phyloP scores from a whole-genome alignment of 2,329 filamentous ascomycete species.

The Penicillium frequentans region DNA sequence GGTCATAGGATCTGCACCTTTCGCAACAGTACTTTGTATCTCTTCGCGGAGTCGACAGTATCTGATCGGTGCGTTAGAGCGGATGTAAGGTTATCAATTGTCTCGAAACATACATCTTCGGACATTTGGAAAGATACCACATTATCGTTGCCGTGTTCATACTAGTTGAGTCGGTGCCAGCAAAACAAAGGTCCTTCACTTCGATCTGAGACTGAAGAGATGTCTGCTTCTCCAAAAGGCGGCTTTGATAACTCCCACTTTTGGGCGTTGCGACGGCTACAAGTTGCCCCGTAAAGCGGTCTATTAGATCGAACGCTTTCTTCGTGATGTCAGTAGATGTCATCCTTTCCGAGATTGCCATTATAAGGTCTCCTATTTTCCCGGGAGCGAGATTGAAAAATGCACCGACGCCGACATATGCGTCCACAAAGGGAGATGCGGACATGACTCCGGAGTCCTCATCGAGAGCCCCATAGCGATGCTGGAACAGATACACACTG shows the following conservation, averaged over 20 bases:
- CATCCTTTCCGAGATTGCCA: slow-evolving; percentile 34
- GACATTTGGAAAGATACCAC: slow-evolving; percentile 47
- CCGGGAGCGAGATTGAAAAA: slow-evolving; percentile 54
- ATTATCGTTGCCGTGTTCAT: slow-evolving; percentile 53
- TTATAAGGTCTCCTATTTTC: slow-evolving; percentile 35
- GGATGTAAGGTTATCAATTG: not conserved
- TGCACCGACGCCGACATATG: slow-evolving; percentile 55
- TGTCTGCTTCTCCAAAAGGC: slow-evolving; percentile 47
- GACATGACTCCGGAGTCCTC: slow-evolving; percentile 41
- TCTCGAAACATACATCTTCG: slow-evolving; percentile 34
- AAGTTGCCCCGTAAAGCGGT: slow-evolving; percentile 44
- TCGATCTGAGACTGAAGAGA: slow-evolving; percentile 50
- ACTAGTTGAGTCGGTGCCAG: slow-evolving; percentile 55
- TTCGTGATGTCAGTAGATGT: slow-evolving; percentile 32
- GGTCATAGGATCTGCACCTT: slow-evolving; percentile 27
- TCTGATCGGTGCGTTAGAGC: slow-evolving; percentile 16
- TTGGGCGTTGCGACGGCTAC: slow-evolving; percentile 34
- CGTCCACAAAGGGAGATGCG: slow-evolving; percentile 54
- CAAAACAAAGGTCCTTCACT: slow-evolving; percentile 57
- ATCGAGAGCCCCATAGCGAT: slow-evolving; percentile 50
- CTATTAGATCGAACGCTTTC: slow-evolving; percentile 41
- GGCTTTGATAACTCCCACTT: slow-evolving; percentile 49
- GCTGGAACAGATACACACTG: slow-evolving; percentile 54
- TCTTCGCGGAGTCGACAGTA: slow-evolving; percentile 38
- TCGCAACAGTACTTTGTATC: slow-evolving; percentile 24